Conservation (phyloP, 176 grass and related monocot genomes). For the Tillandsia leiboldiana region DNA sequence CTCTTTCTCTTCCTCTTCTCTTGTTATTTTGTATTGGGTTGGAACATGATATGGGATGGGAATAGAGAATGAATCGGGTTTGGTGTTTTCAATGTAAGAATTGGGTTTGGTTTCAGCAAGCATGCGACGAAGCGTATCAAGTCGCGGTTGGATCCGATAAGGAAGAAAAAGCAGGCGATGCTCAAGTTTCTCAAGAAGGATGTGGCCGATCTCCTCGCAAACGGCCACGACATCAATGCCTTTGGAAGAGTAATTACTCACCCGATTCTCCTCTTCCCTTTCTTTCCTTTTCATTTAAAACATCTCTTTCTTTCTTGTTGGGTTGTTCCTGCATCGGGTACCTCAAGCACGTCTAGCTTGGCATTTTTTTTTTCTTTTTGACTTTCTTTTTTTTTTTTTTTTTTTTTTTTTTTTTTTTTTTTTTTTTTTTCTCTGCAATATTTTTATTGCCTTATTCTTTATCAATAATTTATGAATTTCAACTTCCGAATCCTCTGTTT, state of each 20-base stretch:
- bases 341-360: too few relatives aligned
- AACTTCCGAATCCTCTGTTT: too few relatives aligned
- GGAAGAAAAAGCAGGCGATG: conserved; percentile 81
- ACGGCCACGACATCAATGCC: conserved; percentile 57
- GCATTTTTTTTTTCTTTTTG: too few relatives aligned
- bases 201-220: conserved; percentile 73
- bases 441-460: too few relatives aligned
- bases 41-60: background rate
- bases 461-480: too few relatives aligned
- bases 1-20: conserved; percentile 22
- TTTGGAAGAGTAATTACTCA: conserved; percentile 42
- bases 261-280: background rate
- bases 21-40: background rate
- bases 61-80: background rate
- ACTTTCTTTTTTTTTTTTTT: too few relatives aligned
- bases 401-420: too few relatives aligned
- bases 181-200: conserved; percentile 82
- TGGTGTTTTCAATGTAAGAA: background rate
- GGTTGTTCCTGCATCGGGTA: background rate
- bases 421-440: too few relatives aligned
- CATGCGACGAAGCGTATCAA: conserved; percentile 61
- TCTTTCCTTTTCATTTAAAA: background rate
- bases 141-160: conserved; percentile 45
- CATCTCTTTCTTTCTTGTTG: background rate
- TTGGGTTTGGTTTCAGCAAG: conserved; percentile 32